Evolutionary conservation across 2,329 filamentous ascomycete species (phyloP), one percentile per base, ranked within the genome.

Genomic region (Pseudogymnoascus sp.): DNA sequence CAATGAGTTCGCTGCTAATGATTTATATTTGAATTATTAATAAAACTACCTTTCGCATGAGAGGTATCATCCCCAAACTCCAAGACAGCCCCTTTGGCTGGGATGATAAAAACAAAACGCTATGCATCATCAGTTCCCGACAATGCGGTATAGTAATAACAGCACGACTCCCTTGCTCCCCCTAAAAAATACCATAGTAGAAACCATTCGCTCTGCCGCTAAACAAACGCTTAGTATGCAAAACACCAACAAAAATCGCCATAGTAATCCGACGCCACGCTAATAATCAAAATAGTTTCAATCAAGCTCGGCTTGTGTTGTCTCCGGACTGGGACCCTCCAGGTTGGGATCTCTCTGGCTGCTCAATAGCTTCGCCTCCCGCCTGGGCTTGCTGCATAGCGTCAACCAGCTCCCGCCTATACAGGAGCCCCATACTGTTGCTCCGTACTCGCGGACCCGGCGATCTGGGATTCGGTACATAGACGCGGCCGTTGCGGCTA

Each of bases 371-470:
- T 25, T 12, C 21, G 12, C 18, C n/a, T 53, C 25, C 47, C 14
- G 3, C 5, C 47, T 31, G 14, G 14, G 12, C 4, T 16, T 31
- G 14, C n/a, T 16, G 47, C n/a, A 53, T 53, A 33, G 47, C n/a
- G n/a, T 38, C 31, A 37, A 14, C 12, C 16, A 40, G 18, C 28
- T 38, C 59, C 14, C 16, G 59, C 35, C 28, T 14, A 59, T 71
- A 71, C 71, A 73, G 73, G 60, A 73, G 73, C 25, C 74, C 73
- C 71, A 74, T 73, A 61, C 70, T 73, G 63, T 72, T 63, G 28
- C 59, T 62, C 31, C 67, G 67, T 14, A 73, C 65, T 56, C 72
- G 66, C 5, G 69, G 71, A 47, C 72, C 71, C 8, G 71, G 71
- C 3, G 73, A 74, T 12, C 70, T 67, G 6, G 72, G 72, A 63